Base-by-base conservation (phyloP, 495 filamentous ascomycete species). In the Neurospora hispaniola region DNA sequence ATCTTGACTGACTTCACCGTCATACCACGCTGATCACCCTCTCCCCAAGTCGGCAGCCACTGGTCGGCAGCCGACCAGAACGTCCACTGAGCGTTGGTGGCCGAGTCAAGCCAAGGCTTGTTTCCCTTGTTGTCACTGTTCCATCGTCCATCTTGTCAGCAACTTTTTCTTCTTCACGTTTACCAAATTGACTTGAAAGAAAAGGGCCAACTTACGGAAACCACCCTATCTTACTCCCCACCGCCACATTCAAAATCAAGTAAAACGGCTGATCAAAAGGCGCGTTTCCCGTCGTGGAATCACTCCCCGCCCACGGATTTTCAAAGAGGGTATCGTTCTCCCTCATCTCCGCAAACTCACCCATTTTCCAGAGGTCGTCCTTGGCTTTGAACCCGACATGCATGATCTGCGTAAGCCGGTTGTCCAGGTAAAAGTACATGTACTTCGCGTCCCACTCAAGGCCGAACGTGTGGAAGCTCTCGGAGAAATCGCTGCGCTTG, bases 231-330 rank as follows among this genome's bases (percentile, higher is more conserved):
- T 86, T 90, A 43, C 84, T 83, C 8, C 90, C 90, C 48, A 92
- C 89, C 35, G 85, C 90, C 20, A 92, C 85, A 73, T 91, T 90
- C 70, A 92, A 78, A 69, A 92, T 88, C 43, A 92, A 83, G 73
- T 90, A 91, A 79, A 92, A 92, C 14, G 85, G 79, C 72, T 91
- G 84, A 75, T 92, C 90, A 76, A 92, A 92, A 1, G 90, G 90
- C 4, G 89, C 88, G 71, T 85, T 84, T 9, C 80, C 74, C 10
- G 70, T 75, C 23, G 69, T 71, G 12, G 44, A 69, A 6, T 59
- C 69, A 5, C 72, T 66, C 6, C 69, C 70, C 46, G 71, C 46
- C 71, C 79, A 78, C 41, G 68, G 79, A 83, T 89, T 73, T 80
- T 81, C 40, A 80, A 84, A 87, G 87, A 90, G 68, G 5, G 89